Base-by-base conservation (phyloP, 441 rosid genomes). In the Syzygium syzygioides region DNA sequence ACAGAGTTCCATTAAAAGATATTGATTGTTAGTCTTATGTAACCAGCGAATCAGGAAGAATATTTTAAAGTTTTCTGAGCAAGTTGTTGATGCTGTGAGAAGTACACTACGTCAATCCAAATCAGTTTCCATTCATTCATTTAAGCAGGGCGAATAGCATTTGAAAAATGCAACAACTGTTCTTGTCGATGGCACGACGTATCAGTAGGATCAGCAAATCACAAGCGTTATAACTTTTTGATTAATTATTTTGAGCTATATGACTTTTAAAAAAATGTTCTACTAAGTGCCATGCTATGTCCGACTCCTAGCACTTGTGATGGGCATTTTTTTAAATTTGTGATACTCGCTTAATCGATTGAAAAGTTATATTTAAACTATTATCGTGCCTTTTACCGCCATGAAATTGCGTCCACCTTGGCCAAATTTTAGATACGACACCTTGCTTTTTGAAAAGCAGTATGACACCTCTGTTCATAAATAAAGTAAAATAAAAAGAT, bases 321-420 rank as follows among this genome's bases (percentile, higher is more conserved):
- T 23, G 1, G 4, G 12, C 0, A 1, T 5, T 20, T 71, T 37
- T 20, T 5, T 5, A 34, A 34, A 12, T 3, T 41, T 13, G 4
- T 25, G 2, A 71, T 1, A 41, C 26, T 68, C 0, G 4, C 0
- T 0, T 34, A 14, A 34, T 2, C 0, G 9, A 34, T 71, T 11
- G 8, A 10, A 71, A 66, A 71, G 6, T 71, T 23, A 37, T 41
- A 13, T 37, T 66, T 37, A 18, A 66, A 30, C 3, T 0, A 32
- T 14, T 1, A 0, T 9, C 1, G 0, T 37, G 10, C 80, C 48
- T 34, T 68, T 68, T 68, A 12, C 18, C 3, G 45, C 25, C 15
- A 10, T 34, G 48, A 37, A 48, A 20, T 71, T 71, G 28, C 28
- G 14, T 19, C 15, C 20, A 1, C 2, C 50, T 11, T 71, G 50